Evolutionary conservation across 768 basidiomycete genomes (phyloP), one percentile per base, ranked within the genome.

Genomic region (Auriculariales sp.): DNA sequence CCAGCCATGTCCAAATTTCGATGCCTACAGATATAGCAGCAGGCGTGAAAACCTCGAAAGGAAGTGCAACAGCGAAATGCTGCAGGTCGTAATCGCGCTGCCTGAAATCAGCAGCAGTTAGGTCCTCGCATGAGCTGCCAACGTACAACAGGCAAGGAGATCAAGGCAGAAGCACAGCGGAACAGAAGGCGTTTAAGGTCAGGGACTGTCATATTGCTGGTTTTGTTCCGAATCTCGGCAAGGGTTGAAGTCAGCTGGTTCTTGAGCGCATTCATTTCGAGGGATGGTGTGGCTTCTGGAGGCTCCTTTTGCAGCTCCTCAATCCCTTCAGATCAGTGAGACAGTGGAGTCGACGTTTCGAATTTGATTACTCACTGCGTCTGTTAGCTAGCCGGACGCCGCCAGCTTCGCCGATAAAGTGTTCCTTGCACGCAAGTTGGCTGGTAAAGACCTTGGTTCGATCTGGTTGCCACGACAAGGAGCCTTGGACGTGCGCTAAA

Each of bases 1-100:
- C 83, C 0, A 95, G 74, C 93, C 93, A 97, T 3, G 85, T 90
- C 95, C 95, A 98, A 9, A 84, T 83, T 59, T 98, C 92, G 35
- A 92, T 81, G 0, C 89, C 93, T 2, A 87, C 78, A 14, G 87
- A 75, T 50, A 97, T 78, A 1, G 91, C 79, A 3, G 86, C 69
- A 1, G 92, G 89, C 1, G 86, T 92, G 54, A 89, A 89, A 2
- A 87, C 81, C 50, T 86, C 83, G 57, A 98, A 87, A 0, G 95
- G 95, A 15, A 98, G 64, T 29, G 74, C 71, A 6, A 98, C 92
- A 24, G 98, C 69, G 61, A 90, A 83, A 64, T 88, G 84, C 9
- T 98, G 67, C 12, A 98, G 69, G 22, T 85, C 84, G 58, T 84
- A 75, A 52, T 98, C 89, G 59, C 79, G 81, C 90, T 94, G 55